A percentile compares a stretch with the other conserved stretches of the same genome.
phyloP scores from a whole-genome alignment of 2,329 filamentous ascomycete genomes.

The Fusarium anthophilum region DNA sequence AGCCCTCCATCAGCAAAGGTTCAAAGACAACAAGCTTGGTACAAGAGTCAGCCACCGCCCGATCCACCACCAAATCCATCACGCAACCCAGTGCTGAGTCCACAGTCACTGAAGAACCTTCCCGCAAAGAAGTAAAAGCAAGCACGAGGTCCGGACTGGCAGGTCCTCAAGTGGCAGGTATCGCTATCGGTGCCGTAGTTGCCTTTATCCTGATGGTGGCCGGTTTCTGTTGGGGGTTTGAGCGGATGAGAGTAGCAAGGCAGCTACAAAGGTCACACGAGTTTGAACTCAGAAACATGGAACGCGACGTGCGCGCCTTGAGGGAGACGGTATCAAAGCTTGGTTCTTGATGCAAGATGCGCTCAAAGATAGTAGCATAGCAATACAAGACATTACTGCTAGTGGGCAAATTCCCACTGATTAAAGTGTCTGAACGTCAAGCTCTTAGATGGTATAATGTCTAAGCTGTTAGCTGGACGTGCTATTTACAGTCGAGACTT shows the following conservation, averaged over 20 bases:
- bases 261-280: not conserved
- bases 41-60: too few species aligned
- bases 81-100: not conserved
- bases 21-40: too few species aligned
- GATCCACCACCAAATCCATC: too few species aligned
- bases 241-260: not conserved
- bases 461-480: too few species aligned
- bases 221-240: not conserved
- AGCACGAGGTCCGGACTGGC: not conserved
- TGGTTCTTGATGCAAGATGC: not conserved
- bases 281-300: not conserved
- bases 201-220: not conserved
- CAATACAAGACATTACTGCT: not conserved
- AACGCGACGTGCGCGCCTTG: not conserved
- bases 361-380: not conserved
- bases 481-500: too few species aligned
- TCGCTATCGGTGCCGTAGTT: not conserved
- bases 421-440: not conserved
- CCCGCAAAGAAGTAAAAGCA: not conserved
- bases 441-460: too few species aligned
- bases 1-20: too few species aligned
- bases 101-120: not conserved
- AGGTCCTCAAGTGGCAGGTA: not conserved
- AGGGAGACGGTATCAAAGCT: not conserved
- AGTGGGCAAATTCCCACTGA: not conserved